Base-by-base conservation (phyloP, 83 land plant species). In the Larix sibirica region DNA sequence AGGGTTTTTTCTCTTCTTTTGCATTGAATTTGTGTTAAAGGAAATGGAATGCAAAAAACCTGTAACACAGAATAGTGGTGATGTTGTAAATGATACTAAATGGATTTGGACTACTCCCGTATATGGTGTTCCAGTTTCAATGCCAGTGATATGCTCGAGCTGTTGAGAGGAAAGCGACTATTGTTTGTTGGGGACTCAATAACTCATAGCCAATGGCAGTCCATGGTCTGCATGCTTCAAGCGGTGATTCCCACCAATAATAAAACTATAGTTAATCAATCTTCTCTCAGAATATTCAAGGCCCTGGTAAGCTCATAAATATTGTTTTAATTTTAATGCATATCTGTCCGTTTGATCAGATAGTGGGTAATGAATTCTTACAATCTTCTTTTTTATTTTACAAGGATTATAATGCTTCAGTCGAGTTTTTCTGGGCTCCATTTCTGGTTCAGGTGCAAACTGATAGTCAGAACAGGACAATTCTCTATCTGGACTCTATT, bases 131-230 rank as follows among this genome's bases (percentile, higher is more conserved):
- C 42, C 77, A 88, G 91, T 67, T 94, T 94, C 86, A 85, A 94
- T 90, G 93, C 89, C 8, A 54, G 87, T 67, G 74, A 85, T 21
- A 83, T 94, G 81, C 91, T 92, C 3, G 93, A 79, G 28, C 81
- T 65, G 66, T 80, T 94, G 84, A 90, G 93, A 79, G 85, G 84
- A 79, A 92, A 90, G 74, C 79, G 95, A 74, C 40, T 94, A 66
- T 89, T 92, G 89, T 79, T 94, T 62, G 94, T 92, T 17, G 96
- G 96, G 17, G 96, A 94, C 81, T 94, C 96, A 0, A 88, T 92
- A 47, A 88, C 82, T 87, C 90, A 90, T 82, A 90, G 86, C 62
- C 96, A 94, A 58, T 94, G 96, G 96, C 93, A 94, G 56, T 92
- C 95, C 63, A 84, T 94, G 12, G 91, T 90, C 12, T 94, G 96